Evolutionary conservation across 2,329 filamentous ascomycete species (phyloP).

Genomic region (Graphiopsis chlorocephala): DNA sequence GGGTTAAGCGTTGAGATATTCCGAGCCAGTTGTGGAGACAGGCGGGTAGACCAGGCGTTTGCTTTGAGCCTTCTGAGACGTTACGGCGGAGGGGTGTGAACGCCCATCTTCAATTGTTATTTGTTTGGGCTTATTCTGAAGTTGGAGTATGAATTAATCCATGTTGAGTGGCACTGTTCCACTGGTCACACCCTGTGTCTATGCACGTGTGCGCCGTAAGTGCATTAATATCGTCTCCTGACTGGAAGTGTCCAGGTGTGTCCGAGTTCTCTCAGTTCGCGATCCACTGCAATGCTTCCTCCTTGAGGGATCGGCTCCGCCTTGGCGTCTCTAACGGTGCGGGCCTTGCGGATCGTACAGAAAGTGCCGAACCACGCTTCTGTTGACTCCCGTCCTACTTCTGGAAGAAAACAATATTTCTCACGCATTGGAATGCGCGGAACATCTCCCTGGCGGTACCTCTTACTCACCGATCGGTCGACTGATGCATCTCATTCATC

Average conservation of each 20-base stretch:
- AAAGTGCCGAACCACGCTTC: background rate
- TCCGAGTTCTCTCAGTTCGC: background rate
- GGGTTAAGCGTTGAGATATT: background rate
- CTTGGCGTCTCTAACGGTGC: background rate
- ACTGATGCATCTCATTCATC: background rate
- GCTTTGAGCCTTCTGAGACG: background rate
- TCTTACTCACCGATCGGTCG: too few species aligned
- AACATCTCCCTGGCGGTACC: background rate
- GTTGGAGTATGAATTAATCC: background rate
- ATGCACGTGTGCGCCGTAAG: background rate
- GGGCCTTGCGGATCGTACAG: slow-evolving; percentile 1
- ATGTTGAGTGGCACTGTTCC: background rate
- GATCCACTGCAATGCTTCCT: background rate
- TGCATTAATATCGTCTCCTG: background rate
- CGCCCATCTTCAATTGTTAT: background rate
- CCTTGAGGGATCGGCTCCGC: background rate
- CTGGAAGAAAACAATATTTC: background rate
- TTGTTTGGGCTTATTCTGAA: background rate
- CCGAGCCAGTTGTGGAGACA: background rate
- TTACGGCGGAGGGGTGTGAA: background rate
- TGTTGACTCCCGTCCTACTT: background rate
- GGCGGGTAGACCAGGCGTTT: slow-evolving; percentile 1
- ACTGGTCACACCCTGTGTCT: background rate
- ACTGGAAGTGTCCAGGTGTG: background rate
- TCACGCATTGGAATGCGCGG: background rate